Conservation (phyloP, 2,329 filamentous ascomycete genomes). For the Botrytis porri region DNA sequence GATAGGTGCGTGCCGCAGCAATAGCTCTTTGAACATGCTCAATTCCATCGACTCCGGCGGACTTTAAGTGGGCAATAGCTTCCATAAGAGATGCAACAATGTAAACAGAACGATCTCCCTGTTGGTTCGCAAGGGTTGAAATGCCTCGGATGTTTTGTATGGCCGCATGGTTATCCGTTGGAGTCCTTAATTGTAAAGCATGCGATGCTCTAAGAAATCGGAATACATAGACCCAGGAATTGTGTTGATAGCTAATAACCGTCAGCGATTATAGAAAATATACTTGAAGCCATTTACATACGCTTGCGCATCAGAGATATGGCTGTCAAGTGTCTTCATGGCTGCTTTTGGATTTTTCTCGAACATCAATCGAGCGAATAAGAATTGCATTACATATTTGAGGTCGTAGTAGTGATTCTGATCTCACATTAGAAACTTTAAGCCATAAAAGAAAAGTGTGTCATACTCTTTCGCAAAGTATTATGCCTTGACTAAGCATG, state of each 20-base stretch:
- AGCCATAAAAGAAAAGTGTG: not conserved
- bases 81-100: conserved; percentile 66
- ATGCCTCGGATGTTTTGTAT: conserved; percentile 69
- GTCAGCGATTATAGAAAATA: conserved; percentile 20
- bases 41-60: conserved; percentile 61
- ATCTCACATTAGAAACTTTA: not conserved
- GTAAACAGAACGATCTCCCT: conserved; percentile 61
- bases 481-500: conserved; percentile 67
- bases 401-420: conserved; percentile 61
- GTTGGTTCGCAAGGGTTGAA: conserved; percentile 54
- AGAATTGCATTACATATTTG: conserved; percentile 75
- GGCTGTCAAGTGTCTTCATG: conserved; percentile 66
- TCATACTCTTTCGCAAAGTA: conserved; percentile 62
- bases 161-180: conserved; percentile 59
- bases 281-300: conserved; percentile 41
- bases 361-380: conserved; percentile 67
- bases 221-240: conserved; percentile 74
- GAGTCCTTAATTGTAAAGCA: conserved; percentile 58
- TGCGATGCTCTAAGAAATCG: conserved; percentile 70
- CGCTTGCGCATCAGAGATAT: conserved; percentile 66
- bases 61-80: conserved; percentile 65
- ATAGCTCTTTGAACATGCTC: conserved; percentile 70
- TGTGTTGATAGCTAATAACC: conserved; percentile 53
- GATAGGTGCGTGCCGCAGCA: conserved; percentile 69
- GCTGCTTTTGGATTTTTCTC: conserved; percentile 70